Evolutionary conservation across 23 red algal genomes (phyloP).

Genomic region (Cyanidiococcus yangmingshanensis): DNA sequence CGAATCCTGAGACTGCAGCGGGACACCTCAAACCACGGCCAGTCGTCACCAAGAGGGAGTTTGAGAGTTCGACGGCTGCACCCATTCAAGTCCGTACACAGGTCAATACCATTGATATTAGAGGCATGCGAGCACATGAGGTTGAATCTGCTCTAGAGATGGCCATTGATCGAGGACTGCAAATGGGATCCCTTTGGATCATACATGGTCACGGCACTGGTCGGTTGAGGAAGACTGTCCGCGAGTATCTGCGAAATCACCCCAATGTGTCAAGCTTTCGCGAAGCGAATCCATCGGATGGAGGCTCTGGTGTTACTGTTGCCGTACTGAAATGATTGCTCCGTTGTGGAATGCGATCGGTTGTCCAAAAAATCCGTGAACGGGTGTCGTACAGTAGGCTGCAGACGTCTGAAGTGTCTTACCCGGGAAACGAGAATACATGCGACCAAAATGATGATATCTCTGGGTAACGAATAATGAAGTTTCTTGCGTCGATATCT

Average conservation of each 20-base stretch:
- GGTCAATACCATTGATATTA: slow-evolving; percentile 65
- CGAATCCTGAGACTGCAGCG: background rate
- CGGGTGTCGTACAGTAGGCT: too few relatives aligned
- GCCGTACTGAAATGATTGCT: slow-evolving; percentile 29
- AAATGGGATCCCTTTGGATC: slow-evolving; percentile 57
- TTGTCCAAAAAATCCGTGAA: too few relatives aligned
- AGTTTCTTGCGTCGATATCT: too few relatives aligned
- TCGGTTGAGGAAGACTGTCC: slow-evolving; percentile 35
- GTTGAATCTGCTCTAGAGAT: slow-evolving; percentile 33
- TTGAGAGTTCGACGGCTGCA: background rate
- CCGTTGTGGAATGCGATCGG: too few relatives aligned
- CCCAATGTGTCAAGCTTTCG: slow-evolving; percentile 35
- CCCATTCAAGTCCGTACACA: slow-evolving; percentile 28
- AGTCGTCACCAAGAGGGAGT: background rate
- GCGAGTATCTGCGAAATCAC: slow-evolving; percentile 49
- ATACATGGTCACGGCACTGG: slow-evolving; percentile 90
- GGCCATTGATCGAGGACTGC: slow-evolving; percentile 44
- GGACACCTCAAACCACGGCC: background rate
- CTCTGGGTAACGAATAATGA: too few relatives aligned
- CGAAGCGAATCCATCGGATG: slow-evolving; percentile 46
- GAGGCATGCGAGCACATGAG: slow-evolving; percentile 68
- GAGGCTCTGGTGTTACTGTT: slow-evolving; percentile 57
- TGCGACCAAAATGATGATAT: too few relatives aligned
- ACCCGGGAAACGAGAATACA: too few relatives aligned
- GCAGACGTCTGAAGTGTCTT: too few relatives aligned